Conservation (phyloP, 495 filamentous ascomycete genomes). For the Mycothermus thermophilus region DNA sequence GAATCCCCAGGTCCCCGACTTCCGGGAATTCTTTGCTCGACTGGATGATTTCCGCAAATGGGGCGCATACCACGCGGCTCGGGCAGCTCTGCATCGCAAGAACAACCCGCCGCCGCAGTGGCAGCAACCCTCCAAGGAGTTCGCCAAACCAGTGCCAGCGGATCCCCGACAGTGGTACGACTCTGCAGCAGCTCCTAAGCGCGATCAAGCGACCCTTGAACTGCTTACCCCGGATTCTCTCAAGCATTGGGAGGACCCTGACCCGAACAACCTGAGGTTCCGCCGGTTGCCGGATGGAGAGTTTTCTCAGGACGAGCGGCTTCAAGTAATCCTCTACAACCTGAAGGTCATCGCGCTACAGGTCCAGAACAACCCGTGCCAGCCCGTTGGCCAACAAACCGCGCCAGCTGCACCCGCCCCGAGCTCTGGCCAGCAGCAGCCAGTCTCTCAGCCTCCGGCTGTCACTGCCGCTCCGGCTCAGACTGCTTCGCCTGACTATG, state of each 20-base stretch:
- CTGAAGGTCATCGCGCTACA: conserved; percentile 18
- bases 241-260: conserved; percentile 19
- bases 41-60: no score
- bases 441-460: conserved; percentile 1
- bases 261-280: conserved; percentile 17
- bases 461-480: no score
- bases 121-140: no score
- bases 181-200: conserved; percentile 1
- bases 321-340: conserved; percentile 17
- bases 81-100: conserved; percentile 10
- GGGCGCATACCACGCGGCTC: conserved; percentile 7
- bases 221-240: conserved; percentile 23
- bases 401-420: no score
- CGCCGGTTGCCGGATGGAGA: conserved; percentile 16
- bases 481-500: conserved; percentile 13
- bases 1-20: conserved; percentile 9
- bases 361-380: no score
- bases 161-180: conserved; percentile 3
- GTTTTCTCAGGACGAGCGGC: no score
- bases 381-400: no score
- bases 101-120: background rate
- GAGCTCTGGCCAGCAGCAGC: no score
- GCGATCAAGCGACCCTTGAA: conserved; percentile 15
- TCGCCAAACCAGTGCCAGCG: background rate
- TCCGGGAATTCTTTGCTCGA: no score